Conservation (phyloP, 2,329 filamentous ascomycete genomes). For the Neonectria sp. region DNA sequence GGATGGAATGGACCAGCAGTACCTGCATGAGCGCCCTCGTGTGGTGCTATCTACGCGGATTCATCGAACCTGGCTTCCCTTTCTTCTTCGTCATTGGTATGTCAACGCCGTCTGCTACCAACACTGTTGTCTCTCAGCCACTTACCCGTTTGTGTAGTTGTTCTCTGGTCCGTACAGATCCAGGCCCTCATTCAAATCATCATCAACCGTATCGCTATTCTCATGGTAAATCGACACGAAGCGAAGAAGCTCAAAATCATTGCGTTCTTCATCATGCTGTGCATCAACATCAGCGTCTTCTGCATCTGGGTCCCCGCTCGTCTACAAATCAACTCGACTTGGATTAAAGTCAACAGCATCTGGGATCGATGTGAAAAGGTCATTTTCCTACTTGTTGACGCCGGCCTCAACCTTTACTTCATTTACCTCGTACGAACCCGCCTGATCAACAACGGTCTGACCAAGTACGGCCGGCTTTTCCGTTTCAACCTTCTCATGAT, state of each 20-base stretch:
- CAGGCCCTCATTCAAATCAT: conserved; percentile 70
- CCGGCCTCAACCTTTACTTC: conserved; percentile 67
- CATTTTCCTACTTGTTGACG: conserved; percentile 66
- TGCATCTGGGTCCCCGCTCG: conserved; percentile 69
- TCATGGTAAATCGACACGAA: conserved; percentile 58
- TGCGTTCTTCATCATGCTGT: conserved; percentile 60
- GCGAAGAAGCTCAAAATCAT: conserved; percentile 60
- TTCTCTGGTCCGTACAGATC: conserved; percentile 60
- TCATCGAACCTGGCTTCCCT: conserved; percentile 43
- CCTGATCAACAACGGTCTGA: conserved; percentile 63
- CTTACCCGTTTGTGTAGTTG: conserved; percentile 32
- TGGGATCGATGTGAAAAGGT: conserved; percentile 70
- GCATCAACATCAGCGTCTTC: conserved; percentile 67
- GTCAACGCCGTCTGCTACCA: fast-evolving
- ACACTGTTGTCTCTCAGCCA: not conserved
- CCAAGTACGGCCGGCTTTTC: conserved; percentile 64
- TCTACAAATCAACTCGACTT: conserved; percentile 58
- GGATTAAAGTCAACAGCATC: conserved; percentile 61
- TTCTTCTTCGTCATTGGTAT: conserved; percentile 45
- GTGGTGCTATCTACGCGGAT: conserved; percentile 45
- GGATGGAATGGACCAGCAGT: conserved; percentile 45
- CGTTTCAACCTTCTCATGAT: conserved; percentile 52
- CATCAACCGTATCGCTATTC: conserved; percentile 67
- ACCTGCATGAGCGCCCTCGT: conserved; percentile 46
- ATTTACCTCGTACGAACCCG: conserved; percentile 61